Evolutionary conservation across 1,284 basidiomycete species (phyloP).

Genomic region (Apiotrichum sp.): DNA sequence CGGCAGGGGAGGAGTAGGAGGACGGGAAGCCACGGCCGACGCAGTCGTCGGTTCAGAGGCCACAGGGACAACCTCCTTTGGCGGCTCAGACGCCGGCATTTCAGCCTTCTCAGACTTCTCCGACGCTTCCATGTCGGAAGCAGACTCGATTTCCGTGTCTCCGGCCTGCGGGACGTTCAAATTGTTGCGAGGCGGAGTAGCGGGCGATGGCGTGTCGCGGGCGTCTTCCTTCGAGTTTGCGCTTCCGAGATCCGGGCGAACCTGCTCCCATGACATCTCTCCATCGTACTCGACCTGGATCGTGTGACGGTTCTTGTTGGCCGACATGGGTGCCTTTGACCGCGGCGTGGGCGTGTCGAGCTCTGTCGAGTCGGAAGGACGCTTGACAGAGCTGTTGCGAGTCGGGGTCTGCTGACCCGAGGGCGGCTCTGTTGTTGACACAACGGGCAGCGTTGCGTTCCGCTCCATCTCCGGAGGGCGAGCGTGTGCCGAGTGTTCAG

Average conservation of each 20-base stretch:
- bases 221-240: neutral
- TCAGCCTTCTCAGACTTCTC: neutral
- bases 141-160: slow-evolving; percentile 18
- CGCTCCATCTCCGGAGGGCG: neutral
- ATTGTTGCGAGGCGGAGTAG: neutral
- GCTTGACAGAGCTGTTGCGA: neutral
- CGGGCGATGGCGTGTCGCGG: slow-evolving; percentile 1
- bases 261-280: slow-evolving; percentile 21
- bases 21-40: neutral
- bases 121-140: slow-evolving; percentile 7
- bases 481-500: neutral
- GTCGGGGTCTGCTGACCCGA: neutral
- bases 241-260: slow-evolving; percentile 19
- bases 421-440: neutral
- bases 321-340: slow-evolving; percentile 30
- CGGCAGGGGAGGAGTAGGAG: neutral
- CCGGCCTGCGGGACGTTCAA: slow-evolving; percentile 10
- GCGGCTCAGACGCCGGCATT: slow-evolving; percentile 3
- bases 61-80: slow-evolving; percentile 13
- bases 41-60: neutral
- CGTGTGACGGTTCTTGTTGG: slow-evolving; percentile 63
- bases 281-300: slow-evolving; percentile 83
- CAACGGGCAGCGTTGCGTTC: neutral
- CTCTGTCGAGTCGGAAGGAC: neutral
- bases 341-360: neutral